A percentile compares a stretch with the other conserved stretches of the same genome.
Evolutionary conservation across 176 grass and related monocot genomes (phyloP).

Genomic region (Poa pratensis): DNA sequence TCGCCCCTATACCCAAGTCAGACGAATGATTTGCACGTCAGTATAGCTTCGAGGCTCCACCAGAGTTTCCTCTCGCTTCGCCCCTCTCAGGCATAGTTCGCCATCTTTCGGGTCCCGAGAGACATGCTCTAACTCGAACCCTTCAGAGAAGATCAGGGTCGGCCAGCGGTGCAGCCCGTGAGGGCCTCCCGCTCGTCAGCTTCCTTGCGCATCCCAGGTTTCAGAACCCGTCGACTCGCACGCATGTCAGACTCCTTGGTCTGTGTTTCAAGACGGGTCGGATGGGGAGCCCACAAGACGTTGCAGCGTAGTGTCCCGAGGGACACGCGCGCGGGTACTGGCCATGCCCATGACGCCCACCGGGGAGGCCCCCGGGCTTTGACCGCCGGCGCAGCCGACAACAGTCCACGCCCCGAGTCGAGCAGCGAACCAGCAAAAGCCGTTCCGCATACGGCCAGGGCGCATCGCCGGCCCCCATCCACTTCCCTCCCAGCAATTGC

Average conservation of each 20-base stretch:
- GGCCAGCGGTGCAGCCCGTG: constrained; percentile 49
- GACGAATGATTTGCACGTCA: constrained; percentile 86
- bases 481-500: no score
- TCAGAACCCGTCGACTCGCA: constrained; percentile 37
- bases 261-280: constrained; percentile 81
- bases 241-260: constrained; percentile 68
- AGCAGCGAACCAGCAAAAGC: no score
- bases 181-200: constrained; percentile 29
- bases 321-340: no score
- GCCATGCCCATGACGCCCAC: no score
- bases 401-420: no score
- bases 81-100: constrained; percentile 61
- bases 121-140: constrained; percentile 78
- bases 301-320: not conserved
- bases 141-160: constrained; percentile 62
- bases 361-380: no score
- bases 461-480: no score
- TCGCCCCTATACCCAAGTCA: constrained; percentile 91
- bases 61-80: constrained; percentile 80
- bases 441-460: no score
- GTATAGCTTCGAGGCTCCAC: constrained; percentile 84
- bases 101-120: constrained; percentile 89
- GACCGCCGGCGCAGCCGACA: no score
- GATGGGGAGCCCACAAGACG: constrained; percentile 50
- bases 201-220: not conserved